Base-by-base conservation (phyloP, 306 rosid genomes). In the Luffa aegyptiaca region DNA sequence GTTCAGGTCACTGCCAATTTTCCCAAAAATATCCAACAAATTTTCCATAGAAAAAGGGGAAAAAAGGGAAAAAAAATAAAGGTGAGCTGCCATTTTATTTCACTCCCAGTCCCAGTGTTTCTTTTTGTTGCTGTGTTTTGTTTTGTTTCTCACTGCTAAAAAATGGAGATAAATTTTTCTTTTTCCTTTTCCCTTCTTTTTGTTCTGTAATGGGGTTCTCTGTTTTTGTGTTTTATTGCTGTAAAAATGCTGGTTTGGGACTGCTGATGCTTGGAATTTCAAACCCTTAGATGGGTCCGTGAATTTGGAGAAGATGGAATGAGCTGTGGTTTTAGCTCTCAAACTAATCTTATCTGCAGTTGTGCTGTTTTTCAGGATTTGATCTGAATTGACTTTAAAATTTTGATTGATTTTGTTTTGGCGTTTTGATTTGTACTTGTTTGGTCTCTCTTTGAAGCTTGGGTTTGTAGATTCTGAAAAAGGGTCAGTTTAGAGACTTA, bases 1-100 rank as follows among this genome's bases (percentile, higher is more conserved):
- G 79, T 2, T 52, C 48, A 48, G 10, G 46, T 52, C 63, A 52
- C 46, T 73, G 44, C 77, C 59, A 52, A 52, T 52, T 75, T 75
- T 75, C 49, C 79, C 49, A 4, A 75, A 73, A 75, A 36, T 75
- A 52, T 41, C 78, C 79, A 53, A 75, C 49, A 9, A 51, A 5
- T 72, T 72, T 48, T 48, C 77, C 58, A 26, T 14, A 72, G 74
- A 41, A 66, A 70, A 71, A 46, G 31, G 73, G 68, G 3, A 5
- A 12, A 61, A 61, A 21, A 13, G 8, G 11, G 5, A 5, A 2
- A 26, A 6, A 6, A 13, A 26, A 0, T 48, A 14, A 73, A 49
- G 77, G 61, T 73, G 42, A 31, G 77, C 44, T 52, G 35, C 79
- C 79, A 48, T 74, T 75, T 75, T 17, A 52, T 75, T 75, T 53